phyloP scores from a whole-genome alignment of 164 flowering plant species.

The Stephania yunnanensis region DNA sequence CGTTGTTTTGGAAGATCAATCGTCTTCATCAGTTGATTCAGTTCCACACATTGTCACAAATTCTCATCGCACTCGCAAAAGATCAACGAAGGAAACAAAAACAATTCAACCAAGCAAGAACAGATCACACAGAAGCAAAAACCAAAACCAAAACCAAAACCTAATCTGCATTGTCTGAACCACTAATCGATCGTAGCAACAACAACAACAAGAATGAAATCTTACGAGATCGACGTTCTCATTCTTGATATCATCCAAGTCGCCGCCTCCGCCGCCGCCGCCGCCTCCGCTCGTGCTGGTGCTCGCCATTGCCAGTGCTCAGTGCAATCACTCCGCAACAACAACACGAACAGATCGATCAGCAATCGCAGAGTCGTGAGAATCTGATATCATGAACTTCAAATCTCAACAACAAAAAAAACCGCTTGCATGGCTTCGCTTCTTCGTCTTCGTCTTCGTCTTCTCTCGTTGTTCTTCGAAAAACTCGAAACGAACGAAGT shows the following conservation, averaged over 20 bases:
- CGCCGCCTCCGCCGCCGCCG: neutral
- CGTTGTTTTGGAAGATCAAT: neutral
- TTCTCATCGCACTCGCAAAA: neutral
- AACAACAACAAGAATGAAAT: neutral
- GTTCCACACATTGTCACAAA: neutral
- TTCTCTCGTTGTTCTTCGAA: too few species aligned
- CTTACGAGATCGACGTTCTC: conserved; percentile 5
- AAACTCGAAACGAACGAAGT: too few species aligned
- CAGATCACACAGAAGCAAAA: neutral
- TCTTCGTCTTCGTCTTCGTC: neutral
- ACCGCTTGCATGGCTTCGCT: neutral
- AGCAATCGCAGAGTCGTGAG: neutral
- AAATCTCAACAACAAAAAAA: too few species aligned
- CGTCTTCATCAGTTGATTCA: neutral
- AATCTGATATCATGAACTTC: neutral
- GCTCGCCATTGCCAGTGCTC: neutral
- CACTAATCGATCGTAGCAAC: neutral
- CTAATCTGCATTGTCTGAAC: neutral
- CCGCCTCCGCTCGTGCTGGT: neutral
- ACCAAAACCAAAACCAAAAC: neutral
- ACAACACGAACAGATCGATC: neutral
- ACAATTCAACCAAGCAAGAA: neutral
- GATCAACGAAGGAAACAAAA: neutral
- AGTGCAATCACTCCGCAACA: too few species aligned
- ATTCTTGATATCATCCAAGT: conserved; percentile 8